These are phyloP conservation scores for Litchi chinensis DNA, from an alignment of 345 rosid genomes.

Conservation along the genomic window DNA sequence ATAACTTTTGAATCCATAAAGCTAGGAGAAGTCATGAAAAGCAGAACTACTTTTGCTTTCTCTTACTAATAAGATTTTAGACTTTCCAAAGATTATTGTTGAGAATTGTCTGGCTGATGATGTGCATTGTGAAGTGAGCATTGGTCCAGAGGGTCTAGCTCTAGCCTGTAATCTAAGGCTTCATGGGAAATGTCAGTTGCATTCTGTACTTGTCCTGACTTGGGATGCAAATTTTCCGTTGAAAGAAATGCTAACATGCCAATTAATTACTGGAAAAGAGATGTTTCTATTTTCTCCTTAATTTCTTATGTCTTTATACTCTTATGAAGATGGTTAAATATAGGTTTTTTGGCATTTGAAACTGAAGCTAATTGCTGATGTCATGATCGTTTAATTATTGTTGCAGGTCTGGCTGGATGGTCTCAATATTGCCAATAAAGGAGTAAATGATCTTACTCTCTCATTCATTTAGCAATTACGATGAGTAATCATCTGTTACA, in stretches of 20 bases:
- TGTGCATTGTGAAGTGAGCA: neutral
- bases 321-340: neutral
- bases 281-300: neutral
- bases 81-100: neutral
- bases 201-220: neutral
- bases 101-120: neutral
- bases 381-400: neutral
- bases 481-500: neutral
- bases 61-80: neutral
- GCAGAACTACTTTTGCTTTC: too few relatives aligned
- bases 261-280: neutral
- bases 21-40: neutral
- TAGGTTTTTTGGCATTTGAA: neutral
- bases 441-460: neutral
- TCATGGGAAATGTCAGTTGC: neutral
- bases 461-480: neutral
- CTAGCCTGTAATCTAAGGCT: neutral
- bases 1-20: too few relatives aligned
- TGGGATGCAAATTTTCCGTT: neutral
- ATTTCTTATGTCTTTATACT: neutral
- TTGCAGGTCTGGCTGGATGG: conserved; percentile 2
- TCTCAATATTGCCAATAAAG: neutral
- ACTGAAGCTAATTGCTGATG: neutral
- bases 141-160: neutral
- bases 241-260: neutral